These are phyloP conservation scores for Sanghuangporus baumii DNA, from an alignment of 1,284 basidiomycete species.

Conservation along the genomic window DNA sequence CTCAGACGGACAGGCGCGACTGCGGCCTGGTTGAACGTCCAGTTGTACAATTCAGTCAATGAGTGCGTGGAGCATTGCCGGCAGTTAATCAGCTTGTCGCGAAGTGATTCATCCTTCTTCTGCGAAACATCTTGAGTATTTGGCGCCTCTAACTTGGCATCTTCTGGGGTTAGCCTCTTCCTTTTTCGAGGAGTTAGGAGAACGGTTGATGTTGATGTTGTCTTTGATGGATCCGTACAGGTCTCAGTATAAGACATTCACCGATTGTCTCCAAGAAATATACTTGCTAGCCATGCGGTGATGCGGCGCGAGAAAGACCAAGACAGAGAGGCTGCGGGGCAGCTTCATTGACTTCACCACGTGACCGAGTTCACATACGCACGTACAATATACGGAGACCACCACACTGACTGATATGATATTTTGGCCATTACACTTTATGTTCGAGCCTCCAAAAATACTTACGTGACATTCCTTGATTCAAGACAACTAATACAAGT, in stretches of 20 bases:
- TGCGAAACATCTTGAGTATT: background rate
- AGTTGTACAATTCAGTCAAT: constrained; percentile 37
- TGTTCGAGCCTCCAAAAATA: no score
- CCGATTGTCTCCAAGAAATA: background rate
- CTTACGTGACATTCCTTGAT: no score
- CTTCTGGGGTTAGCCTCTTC: background rate
- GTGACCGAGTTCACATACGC: no score
- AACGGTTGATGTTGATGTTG: background rate
- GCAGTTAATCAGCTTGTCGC: background rate
- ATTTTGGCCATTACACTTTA: no score
- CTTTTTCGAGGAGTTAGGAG: constrained; percentile 8
- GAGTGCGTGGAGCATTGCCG: background rate
- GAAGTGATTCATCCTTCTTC: background rate
- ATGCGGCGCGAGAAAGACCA: no score
- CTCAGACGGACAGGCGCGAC: constrained; percentile 55
- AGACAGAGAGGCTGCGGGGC: no score
- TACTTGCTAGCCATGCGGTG: no score
- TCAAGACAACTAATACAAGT: no score
- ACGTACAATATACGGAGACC: no score
- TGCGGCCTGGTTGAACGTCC: constrained; percentile 57
- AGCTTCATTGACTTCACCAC: no score
- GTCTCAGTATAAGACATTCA: constrained; percentile 2
- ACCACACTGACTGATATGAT: no score
- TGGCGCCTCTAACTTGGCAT: background rate
- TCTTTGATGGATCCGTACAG: background rate